Conservation (phyloP, 2,329 filamentous ascomycete genomes). For the Claviceps sp. region DNA sequence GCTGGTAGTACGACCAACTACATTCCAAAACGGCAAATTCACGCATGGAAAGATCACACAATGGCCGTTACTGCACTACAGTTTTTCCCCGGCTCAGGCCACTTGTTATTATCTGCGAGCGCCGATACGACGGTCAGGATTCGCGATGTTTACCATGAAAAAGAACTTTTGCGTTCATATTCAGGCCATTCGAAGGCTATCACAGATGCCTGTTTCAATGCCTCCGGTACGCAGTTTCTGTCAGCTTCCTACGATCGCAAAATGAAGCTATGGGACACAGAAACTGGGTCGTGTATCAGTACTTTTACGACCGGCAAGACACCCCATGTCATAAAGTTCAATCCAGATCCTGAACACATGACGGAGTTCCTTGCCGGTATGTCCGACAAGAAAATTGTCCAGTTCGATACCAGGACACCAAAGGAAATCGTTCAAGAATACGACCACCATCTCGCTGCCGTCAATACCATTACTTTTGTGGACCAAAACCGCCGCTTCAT, state of each 20-base stretch:
- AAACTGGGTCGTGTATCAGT: constrained; percentile 76
- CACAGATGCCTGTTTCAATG: constrained; percentile 80
- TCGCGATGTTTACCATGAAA: constrained; percentile 86
- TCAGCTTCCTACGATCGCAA: constrained; percentile 86
- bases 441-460: constrained; percentile 91
- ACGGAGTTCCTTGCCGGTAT: constrained; percentile 93
- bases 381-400: constrained; percentile 97
- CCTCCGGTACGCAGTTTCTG: constrained; percentile 70
- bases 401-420: constrained; percentile 74
- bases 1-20: constrained; percentile 72
- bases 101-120: constrained; percentile 77
- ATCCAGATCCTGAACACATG: constrained; percentile 60
- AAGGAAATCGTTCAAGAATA: constrained; percentile 88
- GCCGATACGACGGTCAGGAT: constrained; percentile 87
- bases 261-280: constrained; percentile 98
- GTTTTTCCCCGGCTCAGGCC: constrained; percentile 80
- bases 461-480: constrained; percentile 95
- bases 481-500: constrained; percentile 93
- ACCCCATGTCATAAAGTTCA: constrained; percentile 88
- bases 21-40: constrained; percentile 85
- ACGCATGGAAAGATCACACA: constrained; percentile 73
- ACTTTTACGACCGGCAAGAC: constrained; percentile 92
- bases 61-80: constrained; percentile 80
- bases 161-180: constrained; percentile 82
- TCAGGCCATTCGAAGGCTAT: constrained; percentile 81